Evolutionary conservation across 2,329 filamentous ascomycete species (phyloP).

Genomic region (Monosporascus sp.): DNA sequence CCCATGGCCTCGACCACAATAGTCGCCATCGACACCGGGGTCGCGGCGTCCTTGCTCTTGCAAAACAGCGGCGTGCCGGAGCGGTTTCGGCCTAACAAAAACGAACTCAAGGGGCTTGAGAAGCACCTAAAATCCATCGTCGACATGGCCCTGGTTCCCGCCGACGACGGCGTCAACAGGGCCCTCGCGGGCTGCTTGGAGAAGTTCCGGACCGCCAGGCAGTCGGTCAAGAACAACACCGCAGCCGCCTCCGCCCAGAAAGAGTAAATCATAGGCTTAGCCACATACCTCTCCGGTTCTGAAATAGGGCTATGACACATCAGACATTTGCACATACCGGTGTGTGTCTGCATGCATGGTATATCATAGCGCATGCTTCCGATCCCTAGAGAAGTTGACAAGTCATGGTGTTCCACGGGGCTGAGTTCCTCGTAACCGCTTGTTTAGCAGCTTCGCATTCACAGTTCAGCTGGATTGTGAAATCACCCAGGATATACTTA

Average conservation of each 20-base stretch:
- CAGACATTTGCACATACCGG: no score
- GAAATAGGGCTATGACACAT: no score
- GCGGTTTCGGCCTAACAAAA: constrained; percentile 44
- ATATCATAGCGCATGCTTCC: no score
- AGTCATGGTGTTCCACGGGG: no score
- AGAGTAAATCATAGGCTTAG: no score
- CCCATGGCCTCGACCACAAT: constrained; percentile 33
- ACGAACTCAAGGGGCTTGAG: constrained; percentile 45
- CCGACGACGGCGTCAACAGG: constrained; percentile 39
- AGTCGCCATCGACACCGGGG: constrained; percentile 45
- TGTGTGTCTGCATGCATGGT: no score
- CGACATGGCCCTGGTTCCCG: constrained; percentile 41
- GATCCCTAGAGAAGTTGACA: no score
- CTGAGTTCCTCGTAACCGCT: no score
- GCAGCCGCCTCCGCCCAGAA: constrained; percentile 25
- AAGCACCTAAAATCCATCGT: constrained; percentile 46
- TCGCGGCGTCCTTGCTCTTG: constrained; percentile 48
- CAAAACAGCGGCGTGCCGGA: constrained; percentile 52
- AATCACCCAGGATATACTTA: no score
- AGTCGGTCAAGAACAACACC: constrained; percentile 43
- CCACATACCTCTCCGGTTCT: no score
- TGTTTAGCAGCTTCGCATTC: no score
- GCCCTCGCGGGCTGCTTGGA: constrained; percentile 44
- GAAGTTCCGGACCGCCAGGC: constrained; percentile 40
- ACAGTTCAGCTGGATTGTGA: no score